Base-by-base conservation (phyloP, 306 rosid genomes). In the Quercus agrifolia region DNA sequence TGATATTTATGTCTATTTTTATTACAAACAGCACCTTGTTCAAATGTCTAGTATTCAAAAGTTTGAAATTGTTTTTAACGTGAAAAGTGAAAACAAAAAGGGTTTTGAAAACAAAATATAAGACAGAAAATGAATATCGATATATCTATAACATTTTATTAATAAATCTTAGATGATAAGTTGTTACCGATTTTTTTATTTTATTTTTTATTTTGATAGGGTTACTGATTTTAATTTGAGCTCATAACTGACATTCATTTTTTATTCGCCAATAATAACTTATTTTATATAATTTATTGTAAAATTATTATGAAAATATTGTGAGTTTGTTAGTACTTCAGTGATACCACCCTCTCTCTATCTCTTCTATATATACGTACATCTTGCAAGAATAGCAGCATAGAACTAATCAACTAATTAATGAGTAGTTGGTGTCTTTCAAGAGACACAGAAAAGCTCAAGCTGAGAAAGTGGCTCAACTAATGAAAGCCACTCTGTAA, bases 331-430 rank as follows among this genome's bases (percentile, higher is more conserved):
- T 11, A 49, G 4, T 12, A 0, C 3, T 46, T 46, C 14, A 46
- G 54, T 49, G 15, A 49, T 3, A 49, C 49, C 23, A 49, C 33
- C 23, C 64, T 6, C 54, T 41, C 56, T 21, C 10, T 27, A 57
- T 25, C 8, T 25, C 30, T 13, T 49, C 84, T 84, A 78, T 84
- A 82, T 70, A 85, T 84, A 71, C 44, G 3, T 49, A 49, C 74
- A 61, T 79, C 78, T 77, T 57, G 78, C 84, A 86, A 81, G 88
- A 86, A 86, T 85, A 81, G 83, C 84, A 81, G 83, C 84, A 76
- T 78, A 33, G 17, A 78, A 31, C 81, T 79, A 70, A 41, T 41
- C 46, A 41, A 41, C 46, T 41, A 41, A 41, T 41, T 41, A 41
- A 55, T 62, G 35, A 19, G 21, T 59, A 49, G 54, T 12, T 49